Evolutionary conservation across 2,329 filamentous ascomycete species (phyloP).

Genomic region (Nothophaeocryptopus gaeumannii): DNA sequence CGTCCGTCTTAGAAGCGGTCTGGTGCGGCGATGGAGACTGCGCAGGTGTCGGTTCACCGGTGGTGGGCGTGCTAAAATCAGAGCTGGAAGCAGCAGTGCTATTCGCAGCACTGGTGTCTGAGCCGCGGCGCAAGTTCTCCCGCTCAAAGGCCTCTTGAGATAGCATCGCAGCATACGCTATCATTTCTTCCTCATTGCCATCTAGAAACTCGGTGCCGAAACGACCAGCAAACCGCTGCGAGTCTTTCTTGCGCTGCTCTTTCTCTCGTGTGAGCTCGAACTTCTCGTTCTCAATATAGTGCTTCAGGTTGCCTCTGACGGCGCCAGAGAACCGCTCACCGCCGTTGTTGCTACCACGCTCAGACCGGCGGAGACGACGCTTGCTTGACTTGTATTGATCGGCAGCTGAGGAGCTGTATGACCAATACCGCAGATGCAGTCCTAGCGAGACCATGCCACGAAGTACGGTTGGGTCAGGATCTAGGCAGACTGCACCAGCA

Average conservation of each 20-base stretch:
- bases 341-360: slow-evolving; percentile 59
- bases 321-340: slow-evolving; percentile 60
- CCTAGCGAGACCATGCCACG: slow-evolving; percentile 86
- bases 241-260: slow-evolving; percentile 63
- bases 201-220: slow-evolving; percentile 77
- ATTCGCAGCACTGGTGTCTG: slow-evolving; percentile 40
- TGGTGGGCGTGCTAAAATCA: slow-evolving; percentile 31
- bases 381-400: slow-evolving; percentile 74
- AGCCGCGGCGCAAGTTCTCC: slow-evolving; percentile 48
- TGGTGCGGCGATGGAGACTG: slow-evolving; percentile 23
- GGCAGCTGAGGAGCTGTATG: slow-evolving; percentile 77
- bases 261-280: slow-evolving; percentile 75
- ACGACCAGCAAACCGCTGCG: slow-evolving; percentile 67
- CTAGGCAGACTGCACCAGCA: slow-evolving; percentile 78
- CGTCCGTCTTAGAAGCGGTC: slow-evolving; percentile 40
- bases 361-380: slow-evolving; percentile 70
- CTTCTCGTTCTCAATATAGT: slow-evolving; percentile 83
- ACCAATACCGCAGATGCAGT: slow-evolving; percentile 86
- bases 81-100: slow-evolving; percentile 41
- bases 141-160: slow-evolving; percentile 57
- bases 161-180: slow-evolving; percentile 62
- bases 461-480: slow-evolving; percentile 80
- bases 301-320: slow-evolving; percentile 67
- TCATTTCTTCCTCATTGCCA: slow-evolving; percentile 59
- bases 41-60: slow-evolving; percentile 29